Base-by-base conservation (phyloP, 1,284 basidiomycete genomes). In the Ustilago xerochloae region DNA sequence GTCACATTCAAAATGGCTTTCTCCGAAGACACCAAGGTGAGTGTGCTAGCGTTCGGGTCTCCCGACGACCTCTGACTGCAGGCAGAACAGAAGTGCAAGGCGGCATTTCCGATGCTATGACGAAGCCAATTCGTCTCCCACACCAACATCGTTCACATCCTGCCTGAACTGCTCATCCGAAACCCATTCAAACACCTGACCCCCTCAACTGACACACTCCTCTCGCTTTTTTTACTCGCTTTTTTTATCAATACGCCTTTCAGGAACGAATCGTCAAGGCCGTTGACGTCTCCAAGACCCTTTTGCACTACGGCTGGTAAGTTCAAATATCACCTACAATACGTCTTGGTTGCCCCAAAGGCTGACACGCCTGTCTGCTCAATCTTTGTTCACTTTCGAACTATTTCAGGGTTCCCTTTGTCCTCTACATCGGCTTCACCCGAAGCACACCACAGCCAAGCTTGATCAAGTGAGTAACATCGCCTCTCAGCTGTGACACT, bases 391-490 rank as follows among this genome's bases (percentile, higher is more conserved):
- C 18, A 22, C 43, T 10, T 48, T 48, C 47, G 36, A 29, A 22
- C 5, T 47, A 29, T 7, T 15, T 43, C 57, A 81, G 81, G 81
- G 79, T 83, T 15, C 81, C 81, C 32, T 83, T 83, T 53, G 79
- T 83, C 30, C 77, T 83, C 39, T 83, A 81, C 61, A 73, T 83
- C 54, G 81, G 81, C 26, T 83, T 78, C 74, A 79, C 80, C 54
- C 71, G 75, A 53, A 81, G 79, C 68, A 73, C 75, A 41, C 76
- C 78, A 20, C 80, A 75, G 57, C 81, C 81, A 18, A 83, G 78
- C 70, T 57, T 83, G 63, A 78, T 83, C 76, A 80, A 80, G 81
- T 83, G 51, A 61, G 81, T 53, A 6, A 10, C 36, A 26, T 13
- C 24, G 5, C 22, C 15, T 33, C 22, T 4, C 41, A 24, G 41